Evolutionary conservation across 352 stramenopile species (phyloP).

Genomic region (Phytophthora colocasiae): DNA sequence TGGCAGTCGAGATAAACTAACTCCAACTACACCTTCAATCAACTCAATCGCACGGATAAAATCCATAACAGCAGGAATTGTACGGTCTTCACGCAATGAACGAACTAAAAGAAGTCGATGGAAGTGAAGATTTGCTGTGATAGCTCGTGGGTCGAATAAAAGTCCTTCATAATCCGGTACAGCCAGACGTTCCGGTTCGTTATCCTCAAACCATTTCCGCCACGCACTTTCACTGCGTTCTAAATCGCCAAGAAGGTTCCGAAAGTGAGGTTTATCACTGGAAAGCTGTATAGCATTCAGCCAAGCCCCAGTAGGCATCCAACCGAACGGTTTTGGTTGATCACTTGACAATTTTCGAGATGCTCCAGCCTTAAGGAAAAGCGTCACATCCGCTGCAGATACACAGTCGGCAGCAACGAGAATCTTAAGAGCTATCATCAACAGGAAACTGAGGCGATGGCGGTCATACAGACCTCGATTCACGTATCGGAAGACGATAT

Average conservation of each 20-base stretch:
- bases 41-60: slow-evolving; percentile 73
- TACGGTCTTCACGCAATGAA: slow-evolving; percentile 76
- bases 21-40: slow-evolving; percentile 50
- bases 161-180: slow-evolving; percentile 76
- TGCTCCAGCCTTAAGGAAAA: slow-evolving; percentile 78
- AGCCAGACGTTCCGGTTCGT: slow-evolving; percentile 68
- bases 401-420: slow-evolving; percentile 71
- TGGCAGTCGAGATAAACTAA: slow-evolving; percentile 47
- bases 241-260: slow-evolving; percentile 67
- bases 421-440: slow-evolving; percentile 82
- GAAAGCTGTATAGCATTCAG: slow-evolving; percentile 78
- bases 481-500: slow-evolving; percentile 77
- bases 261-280: slow-evolving; percentile 68
- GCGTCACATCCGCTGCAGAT: slow-evolving; percentile 59
- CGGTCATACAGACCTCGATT: slow-evolving; percentile 81
- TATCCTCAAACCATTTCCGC: slow-evolving; percentile 84
- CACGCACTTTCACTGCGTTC: slow-evolving; percentile 76
- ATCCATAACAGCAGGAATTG: slow-evolving; percentile 68
- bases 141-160: slow-evolving; percentile 67
- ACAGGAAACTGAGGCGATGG: slow-evolving; percentile 77
- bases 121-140: slow-evolving; percentile 74
- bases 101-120: slow-evolving; percentile 75
- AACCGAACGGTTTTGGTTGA: slow-evolving; percentile 76
- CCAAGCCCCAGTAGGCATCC: slow-evolving; percentile 73
- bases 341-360: slow-evolving; percentile 68